Evolutionary conservation across 176 grass and related monocot species (phyloP).

Genomic region (Eleusine indica): DNA sequence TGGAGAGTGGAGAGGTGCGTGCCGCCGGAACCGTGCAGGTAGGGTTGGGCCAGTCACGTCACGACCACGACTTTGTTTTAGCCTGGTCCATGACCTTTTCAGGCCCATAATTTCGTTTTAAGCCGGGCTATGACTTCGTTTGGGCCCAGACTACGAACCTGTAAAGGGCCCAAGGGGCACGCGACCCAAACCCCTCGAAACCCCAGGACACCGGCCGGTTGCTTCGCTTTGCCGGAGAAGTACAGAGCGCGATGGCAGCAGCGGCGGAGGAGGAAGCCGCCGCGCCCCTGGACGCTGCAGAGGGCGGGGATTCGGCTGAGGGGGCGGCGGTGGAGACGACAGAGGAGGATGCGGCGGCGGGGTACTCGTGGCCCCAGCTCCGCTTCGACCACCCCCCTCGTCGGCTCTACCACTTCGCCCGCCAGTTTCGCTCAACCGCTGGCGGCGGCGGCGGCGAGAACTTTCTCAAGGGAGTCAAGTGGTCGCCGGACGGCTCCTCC

Average conservation of each 20-base stretch:
- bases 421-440: constrained; percentile 37
- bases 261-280: constrained; percentile 43
- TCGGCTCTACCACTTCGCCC: constrained; percentile 58
- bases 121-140: not conserved
- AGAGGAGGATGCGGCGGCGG: not conserved
- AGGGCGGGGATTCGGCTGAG: not conserved
- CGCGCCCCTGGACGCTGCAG: constrained; percentile 15
- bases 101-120: not conserved
- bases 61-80: not conserved
- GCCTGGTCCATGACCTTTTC: not conserved
- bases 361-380: constrained; percentile 60
- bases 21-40: constrained; percentile 31
- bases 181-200: constrained; percentile 34
- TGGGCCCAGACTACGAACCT: not conserved
- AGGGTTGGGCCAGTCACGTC: not conserved
- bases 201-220: constrained; percentile 17
- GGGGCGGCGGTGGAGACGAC: not conserved
- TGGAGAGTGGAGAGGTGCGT: not conserved
- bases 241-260: constrained; percentile 31
- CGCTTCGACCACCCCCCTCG: constrained; percentile 63
- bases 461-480: constrained; percentile 94
- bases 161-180: not conserved
- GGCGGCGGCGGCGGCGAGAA: constrained; percentile 37
- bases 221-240: constrained; percentile 34
- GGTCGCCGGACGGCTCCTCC: constrained; percentile 94